Percentiles rank a stretch among this genome's conserved stretches.
Conservation (phyloP, 1,284 basidiomycete genomes). For the Hypsizygus ulmarius region DNA sequence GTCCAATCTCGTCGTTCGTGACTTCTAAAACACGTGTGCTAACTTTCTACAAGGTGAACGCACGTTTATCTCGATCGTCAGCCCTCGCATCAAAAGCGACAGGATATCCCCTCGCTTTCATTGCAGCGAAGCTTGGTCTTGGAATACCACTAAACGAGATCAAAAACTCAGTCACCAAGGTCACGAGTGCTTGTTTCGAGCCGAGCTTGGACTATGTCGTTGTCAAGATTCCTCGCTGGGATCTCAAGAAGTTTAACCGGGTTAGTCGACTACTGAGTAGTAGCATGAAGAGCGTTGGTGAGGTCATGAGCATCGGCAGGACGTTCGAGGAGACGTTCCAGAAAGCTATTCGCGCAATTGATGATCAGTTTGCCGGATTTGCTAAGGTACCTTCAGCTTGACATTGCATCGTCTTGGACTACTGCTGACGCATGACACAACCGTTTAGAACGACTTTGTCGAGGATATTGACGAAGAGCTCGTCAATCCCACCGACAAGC, state of each 20-base stretch:
- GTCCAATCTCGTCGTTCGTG: slow-evolving; percentile 12
- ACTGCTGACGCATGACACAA: neutral
- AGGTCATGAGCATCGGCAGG: slow-evolving; percentile 98
- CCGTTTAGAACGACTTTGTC: slow-evolving; percentile 71
- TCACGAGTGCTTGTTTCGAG: slow-evolving; percentile 97
- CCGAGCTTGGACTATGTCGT: slow-evolving; percentile 97
- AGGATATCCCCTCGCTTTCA: slow-evolving; percentile 97
- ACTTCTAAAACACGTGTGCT: neutral
- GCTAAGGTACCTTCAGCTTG: slow-evolving; percentile 56
- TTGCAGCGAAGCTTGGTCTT: slow-evolving; percentile 96
- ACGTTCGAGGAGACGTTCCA: slow-evolving; percentile 99
- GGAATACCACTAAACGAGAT: slow-evolving; percentile 98
- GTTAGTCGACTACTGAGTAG: slow-evolving; percentile 87
- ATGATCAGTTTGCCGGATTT: slow-evolving; percentile 93
- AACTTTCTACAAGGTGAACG: slow-evolving; percentile 71
- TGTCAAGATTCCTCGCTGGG: slow-evolving; percentile 99
- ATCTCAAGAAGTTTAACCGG: slow-evolving; percentile 95
- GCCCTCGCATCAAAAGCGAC: slow-evolving; percentile 98
- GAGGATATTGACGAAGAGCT: slow-evolving; percentile 87
- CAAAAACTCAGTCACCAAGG: slow-evolving; percentile 95
- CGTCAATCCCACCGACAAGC: slow-evolving; percentile 86
- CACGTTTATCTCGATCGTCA: slow-evolving; percentile 97
- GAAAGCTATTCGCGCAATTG: slow-evolving; percentile 96
- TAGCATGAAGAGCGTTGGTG: slow-evolving; percentile 98
- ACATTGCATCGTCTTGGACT: neutral